These are phyloP conservation scores for Sanguinoderma infundibulare DNA, from an alignment of 1,284 basidiomycete species.

Conservation along the genomic window DNA sequence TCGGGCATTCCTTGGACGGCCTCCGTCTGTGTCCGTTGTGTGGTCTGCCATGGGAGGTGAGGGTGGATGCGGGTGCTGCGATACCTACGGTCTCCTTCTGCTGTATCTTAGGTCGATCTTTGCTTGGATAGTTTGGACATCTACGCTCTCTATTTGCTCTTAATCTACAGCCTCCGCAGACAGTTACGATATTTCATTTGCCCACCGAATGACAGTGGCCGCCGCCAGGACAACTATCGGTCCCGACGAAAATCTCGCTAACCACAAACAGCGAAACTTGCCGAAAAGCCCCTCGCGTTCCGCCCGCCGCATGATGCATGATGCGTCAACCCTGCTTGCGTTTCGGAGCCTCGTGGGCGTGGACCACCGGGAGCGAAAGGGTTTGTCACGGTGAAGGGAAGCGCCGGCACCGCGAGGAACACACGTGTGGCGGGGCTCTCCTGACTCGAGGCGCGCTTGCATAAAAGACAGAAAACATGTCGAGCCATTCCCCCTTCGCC, in stretches of 20 bases:
- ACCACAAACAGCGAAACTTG: no score
- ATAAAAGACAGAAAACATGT: conserved; percentile 18
- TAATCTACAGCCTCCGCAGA: background rate
- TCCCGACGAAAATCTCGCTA: background rate
- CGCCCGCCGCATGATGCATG: background rate
- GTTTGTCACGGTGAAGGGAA: background rate
- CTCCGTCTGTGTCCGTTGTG: no score
- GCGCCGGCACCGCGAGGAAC: background rate
- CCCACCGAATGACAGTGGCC: background rate
- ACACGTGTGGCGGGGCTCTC: conserved; percentile 22
- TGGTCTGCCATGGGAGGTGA: background rate
- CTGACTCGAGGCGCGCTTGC: conserved; percentile 24
- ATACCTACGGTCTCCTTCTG: background rate
- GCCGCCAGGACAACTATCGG: background rate
- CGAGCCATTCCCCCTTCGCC: background rate
- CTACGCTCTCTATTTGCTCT: background rate
- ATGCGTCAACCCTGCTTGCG: background rate
- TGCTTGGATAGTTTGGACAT: background rate
- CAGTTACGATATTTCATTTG: background rate
- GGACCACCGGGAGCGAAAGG: background rate
- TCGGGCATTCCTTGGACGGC: background rate
- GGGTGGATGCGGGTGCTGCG: background rate
- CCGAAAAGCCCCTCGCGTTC: no score
- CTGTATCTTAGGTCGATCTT: conserved; percentile 12
- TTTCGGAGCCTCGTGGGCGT: background rate